These are phyloP conservation scores for Mycena alexandri DNA, from an alignment of 768 basidiomycete genomes.

Conservation along the genomic window DNA sequence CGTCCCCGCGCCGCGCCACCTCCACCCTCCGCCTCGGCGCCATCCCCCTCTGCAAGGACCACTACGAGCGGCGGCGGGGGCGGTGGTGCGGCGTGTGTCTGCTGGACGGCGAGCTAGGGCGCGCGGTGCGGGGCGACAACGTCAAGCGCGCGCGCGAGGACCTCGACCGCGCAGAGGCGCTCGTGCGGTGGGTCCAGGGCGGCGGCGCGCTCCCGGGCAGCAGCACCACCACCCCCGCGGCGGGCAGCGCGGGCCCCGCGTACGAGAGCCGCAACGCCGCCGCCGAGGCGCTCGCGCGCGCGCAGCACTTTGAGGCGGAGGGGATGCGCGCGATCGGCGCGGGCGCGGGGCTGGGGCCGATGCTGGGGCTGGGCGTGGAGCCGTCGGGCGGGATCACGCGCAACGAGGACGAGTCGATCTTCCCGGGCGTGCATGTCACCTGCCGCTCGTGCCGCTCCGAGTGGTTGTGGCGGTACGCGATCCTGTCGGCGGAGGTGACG, in stretches of 20 bases:
- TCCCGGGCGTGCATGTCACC: conserved; percentile 74
- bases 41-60: conserved; percentile 52
- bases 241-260: too few relatives aligned
- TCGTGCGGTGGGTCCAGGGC: not conserved
- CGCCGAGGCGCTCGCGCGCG: conserved; percentile 20
- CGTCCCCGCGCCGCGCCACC: conserved; percentile 54
- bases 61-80: conserved; percentile 58
- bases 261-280: not conserved
- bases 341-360: too few relatives aligned
- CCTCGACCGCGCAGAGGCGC: conserved; percentile 11
- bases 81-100: conserved; percentile 77
- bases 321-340: not conserved
- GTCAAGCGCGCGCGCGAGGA: conserved; percentile 15
- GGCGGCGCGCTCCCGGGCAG: too few relatives aligned
- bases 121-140: conserved; percentile 36
- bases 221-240: too few relatives aligned
- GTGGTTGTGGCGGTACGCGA: conserved; percentile 72
- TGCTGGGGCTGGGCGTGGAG: too few relatives aligned
- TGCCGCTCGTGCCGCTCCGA: conserved; percentile 77
- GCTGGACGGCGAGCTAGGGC: conserved; percentile 66
- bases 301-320: conserved; percentile 37
- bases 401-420: conserved; percentile 80
- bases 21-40: conserved; percentile 46
- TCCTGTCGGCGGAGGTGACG: conserved; percentile 45
- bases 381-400: too few relatives aligned